Evolutionary conservation across 148 eudicot genomes (phyloP), one percentile per base, ranked within the genome.

Genomic region (Gaultheria prostrata): DNA sequence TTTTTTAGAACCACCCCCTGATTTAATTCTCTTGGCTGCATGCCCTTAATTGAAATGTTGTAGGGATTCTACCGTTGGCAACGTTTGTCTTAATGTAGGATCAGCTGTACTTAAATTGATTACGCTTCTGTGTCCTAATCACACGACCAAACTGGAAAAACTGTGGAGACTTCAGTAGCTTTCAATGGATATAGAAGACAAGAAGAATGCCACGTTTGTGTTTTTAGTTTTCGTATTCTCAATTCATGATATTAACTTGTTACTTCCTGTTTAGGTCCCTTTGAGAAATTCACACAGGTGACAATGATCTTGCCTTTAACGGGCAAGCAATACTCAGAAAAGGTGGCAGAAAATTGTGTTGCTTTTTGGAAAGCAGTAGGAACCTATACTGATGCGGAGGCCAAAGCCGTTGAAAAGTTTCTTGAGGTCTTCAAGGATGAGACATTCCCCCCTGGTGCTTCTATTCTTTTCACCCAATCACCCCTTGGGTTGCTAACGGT

Each of bases 301-400:
- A 92, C 92, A 1, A 91, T 87, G 93, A 89, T 95, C 46, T 77
- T 89, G 86, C 98, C 95, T 12, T 84, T 95, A 57, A 92, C 98
- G 20, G 98, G 98, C 20, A 88, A 89, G 75, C 93, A 90, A 67
- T 95, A 93, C 82, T 84, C 97, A 0, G 97, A 90, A 80, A 95
- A 95, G 85, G 98, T 95, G 67, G 84, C 89, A 0, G 98, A 95
- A 75, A 93, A 93, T 80, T 93, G 95, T 70, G 89, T 90, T 39
- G 92, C 92, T 6, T 71, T 82, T 53, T 92, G 95, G 97, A 93
- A 95, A 89, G 67, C 91, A 15, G 15, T 87, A 5, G 97, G 97
- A 71, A 87, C 82, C 28, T 91, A 91, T 84, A 91, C 92, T 4
- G 93, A 95, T n/a, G 93, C 92, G 18, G 97, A 93, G 86, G 85